Conservation (phyloP, 2,329 filamentous ascomycete genomes). For the Plectosphaerella plurivora region DNA sequence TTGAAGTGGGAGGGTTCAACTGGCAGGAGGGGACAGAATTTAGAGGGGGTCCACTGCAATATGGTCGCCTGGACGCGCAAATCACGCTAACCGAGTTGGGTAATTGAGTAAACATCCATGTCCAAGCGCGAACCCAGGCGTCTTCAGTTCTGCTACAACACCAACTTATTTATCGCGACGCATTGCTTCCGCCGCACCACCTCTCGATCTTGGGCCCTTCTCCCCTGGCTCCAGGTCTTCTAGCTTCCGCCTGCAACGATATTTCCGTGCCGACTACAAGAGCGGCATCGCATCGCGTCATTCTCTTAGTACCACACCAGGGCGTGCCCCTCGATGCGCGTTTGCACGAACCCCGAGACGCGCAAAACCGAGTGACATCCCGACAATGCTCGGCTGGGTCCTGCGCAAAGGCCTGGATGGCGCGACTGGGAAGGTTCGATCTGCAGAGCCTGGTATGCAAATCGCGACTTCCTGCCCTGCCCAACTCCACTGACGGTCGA, state of each 20-base stretch:
- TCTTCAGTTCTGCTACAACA: neutral
- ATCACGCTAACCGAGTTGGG: conserved; percentile 15
- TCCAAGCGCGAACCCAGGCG: neutral
- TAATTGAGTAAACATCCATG: conserved; percentile 18
- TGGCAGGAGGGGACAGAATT: no score
- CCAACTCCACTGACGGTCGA: neutral
- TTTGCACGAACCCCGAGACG: neutral
- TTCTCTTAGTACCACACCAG: no score
- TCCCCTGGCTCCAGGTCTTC: neutral
- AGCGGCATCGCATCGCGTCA: no score
- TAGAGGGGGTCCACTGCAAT: no score
- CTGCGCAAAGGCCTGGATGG: conserved; percentile 41
- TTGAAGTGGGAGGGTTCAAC: no score
- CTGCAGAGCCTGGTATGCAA: conserved; percentile 19
- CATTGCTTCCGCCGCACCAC: no score
- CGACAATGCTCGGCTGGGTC: conserved; percentile 56
- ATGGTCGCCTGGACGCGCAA: neutral
- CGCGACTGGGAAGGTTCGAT: conserved; percentile 26
- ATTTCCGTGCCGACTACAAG: no score
- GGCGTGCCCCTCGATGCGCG: neutral
- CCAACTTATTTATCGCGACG: neutral
- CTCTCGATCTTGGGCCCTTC: no score
- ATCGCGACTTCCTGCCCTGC: neutral
- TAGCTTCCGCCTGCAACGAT: neutral
- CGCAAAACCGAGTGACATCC: neutral